Percentiles rank a stretch among this genome's conserved stretches.
phyloP scores from a whole-genome alignment of 1,284 basidiomycete species.

The Flammula alnicola region DNA sequence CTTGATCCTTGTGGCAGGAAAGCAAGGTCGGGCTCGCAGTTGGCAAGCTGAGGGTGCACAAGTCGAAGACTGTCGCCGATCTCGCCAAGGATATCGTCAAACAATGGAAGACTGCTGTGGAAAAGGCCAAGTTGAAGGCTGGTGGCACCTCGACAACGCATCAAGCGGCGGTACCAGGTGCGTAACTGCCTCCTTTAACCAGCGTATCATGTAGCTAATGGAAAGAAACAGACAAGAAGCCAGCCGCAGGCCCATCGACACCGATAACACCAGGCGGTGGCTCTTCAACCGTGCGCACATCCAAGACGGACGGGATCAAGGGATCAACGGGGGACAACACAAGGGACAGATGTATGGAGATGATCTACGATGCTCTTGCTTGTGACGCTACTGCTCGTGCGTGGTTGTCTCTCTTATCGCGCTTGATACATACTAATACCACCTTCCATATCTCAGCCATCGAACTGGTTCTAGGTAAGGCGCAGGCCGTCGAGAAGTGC shows the following conservation, averaged over 20 bases:
- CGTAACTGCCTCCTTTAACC: conserved; percentile 5
- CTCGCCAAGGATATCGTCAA: conserved; percentile 93
- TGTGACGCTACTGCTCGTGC: conserved; percentile 84
- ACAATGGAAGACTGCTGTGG: conserved; percentile 88
- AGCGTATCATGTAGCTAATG: neutral
- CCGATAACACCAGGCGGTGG: conserved; percentile 52
- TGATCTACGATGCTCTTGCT: conserved; percentile 91
- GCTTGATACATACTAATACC: neutral
- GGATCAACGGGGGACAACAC: conserved; percentile 71
- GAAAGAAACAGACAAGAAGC: conserved; percentile 35
- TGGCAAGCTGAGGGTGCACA: conserved; percentile 84
- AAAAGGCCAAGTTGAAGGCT: conserved; percentile 64
- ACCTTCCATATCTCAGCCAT: conserved; percentile 47
- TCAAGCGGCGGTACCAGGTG: conserved; percentile 32
- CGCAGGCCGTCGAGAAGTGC: conserved; percentile 63
- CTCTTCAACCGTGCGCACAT: conserved; percentile 51
- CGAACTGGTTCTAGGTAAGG: conserved; percentile 63
- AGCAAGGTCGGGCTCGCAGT: conserved; percentile 93
- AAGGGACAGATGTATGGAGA: conserved; percentile 87
- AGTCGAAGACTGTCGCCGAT: conserved; percentile 75
- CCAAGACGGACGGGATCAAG: conserved; percentile 73
- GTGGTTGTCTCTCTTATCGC: conserved; percentile 44
- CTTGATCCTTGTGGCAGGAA: conserved; percentile 59
- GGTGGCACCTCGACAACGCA: conserved; percentile 16
- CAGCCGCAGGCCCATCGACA: conserved; percentile 31